Evolutionary conservation across 768 basidiomycete species (phyloP).

Genomic region (Podaxis sp.): DNA sequence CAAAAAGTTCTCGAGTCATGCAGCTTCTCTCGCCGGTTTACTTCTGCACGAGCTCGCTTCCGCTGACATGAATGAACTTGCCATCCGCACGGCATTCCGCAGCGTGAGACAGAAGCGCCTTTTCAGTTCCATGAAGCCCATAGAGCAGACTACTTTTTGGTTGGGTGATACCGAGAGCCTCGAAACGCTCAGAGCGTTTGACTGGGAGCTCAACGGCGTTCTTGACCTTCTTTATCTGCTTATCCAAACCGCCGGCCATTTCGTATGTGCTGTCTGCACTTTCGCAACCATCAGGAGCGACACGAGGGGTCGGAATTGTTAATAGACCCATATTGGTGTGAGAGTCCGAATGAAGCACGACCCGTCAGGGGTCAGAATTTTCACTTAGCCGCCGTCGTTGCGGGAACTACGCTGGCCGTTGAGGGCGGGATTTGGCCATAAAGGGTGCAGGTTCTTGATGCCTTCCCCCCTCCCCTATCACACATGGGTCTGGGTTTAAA

Average conservation of each 20-base stretch:
- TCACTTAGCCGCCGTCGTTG: too few species aligned
- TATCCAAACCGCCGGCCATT: slow-evolving; percentile 98
- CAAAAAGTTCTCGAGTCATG: slow-evolving; percentile 97
- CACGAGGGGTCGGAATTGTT: slow-evolving; percentile 94
- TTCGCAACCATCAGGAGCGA: slow-evolving; percentile 99
- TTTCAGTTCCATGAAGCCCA: slow-evolving; percentile 95
- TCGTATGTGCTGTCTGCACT: slow-evolving; percentile 98
- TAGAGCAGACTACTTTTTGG: slow-evolving; percentile 96
- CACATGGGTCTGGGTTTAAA: too few species aligned
- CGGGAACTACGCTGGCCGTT: too few species aligned
- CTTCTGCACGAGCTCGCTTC: slow-evolving; percentile 94
- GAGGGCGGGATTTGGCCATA: too few species aligned
- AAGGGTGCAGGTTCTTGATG: too few species aligned
- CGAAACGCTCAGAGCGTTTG: slow-evolving; percentile 96
- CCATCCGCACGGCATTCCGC: slow-evolving; percentile 98
- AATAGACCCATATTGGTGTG: slow-evolving; percentile 96
- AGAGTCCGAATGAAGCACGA: slow-evolving; percentile 95
- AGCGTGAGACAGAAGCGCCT: slow-evolving; percentile 91
- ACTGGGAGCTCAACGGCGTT: slow-evolving; percentile 97
- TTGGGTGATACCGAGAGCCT: slow-evolving; percentile 93
- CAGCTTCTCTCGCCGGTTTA: slow-evolving; percentile 96
- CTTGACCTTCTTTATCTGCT: slow-evolving; percentile 94
- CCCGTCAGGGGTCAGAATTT: slow-evolving; percentile 31
- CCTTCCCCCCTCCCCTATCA: too few species aligned
- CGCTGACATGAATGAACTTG: slow-evolving; percentile 94